Evolutionary conservation across 257 asterid genomes (phyloP).

Genomic region (Verbena officinalis): DNA sequence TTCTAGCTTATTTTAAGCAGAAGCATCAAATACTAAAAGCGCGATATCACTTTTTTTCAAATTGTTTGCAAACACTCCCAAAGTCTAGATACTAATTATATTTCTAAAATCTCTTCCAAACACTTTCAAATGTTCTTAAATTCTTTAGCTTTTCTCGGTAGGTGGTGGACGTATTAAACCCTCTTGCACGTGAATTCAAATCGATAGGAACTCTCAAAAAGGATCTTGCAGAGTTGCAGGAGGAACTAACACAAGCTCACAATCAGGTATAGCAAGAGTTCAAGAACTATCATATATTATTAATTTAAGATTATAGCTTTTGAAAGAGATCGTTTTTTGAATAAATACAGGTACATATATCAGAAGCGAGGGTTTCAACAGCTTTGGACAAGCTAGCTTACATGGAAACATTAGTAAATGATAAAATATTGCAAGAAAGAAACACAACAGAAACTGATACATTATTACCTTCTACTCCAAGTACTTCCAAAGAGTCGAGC

Average conservation of each 20-base stretch:
- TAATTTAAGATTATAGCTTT: not conserved
- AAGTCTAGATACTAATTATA: too few species aligned
- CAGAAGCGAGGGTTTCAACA: conserved; percentile 72
- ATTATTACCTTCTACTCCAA: conserved; percentile 35
- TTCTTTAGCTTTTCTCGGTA: conserved; percentile 22
- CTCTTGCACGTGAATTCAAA: conserved; percentile 82
- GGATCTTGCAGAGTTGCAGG: conserved; percentile 79
- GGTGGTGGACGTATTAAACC: conserved; percentile 82
- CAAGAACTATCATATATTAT: not conserved
- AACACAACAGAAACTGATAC: conserved; percentile 39
- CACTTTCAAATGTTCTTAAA: not conserved
- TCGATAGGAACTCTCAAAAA: conserved; percentile 76
- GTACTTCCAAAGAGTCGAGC: conserved; percentile 40
- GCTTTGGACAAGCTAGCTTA: conserved; percentile 77
- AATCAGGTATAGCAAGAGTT: conserved; percentile 47
- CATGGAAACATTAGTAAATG: conserved; percentile 73
- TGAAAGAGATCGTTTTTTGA: conserved; percentile 9
- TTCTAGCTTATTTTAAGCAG: too few species aligned
- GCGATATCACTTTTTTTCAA: too few species aligned
- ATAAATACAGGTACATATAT: conserved; percentile 58
- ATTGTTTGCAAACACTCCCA: too few species aligned
- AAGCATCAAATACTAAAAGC: too few species aligned
- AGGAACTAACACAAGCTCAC: conserved; percentile 65
- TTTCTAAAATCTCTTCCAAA: too few species aligned
- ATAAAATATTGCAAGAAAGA: conserved; percentile 64